A percentile compares a stretch with the other conserved stretches of the same genome.
Evolutionary conservation across 768 basidiomycete species (phyloP).

Genomic region (Naganishia antarctica): DNA sequence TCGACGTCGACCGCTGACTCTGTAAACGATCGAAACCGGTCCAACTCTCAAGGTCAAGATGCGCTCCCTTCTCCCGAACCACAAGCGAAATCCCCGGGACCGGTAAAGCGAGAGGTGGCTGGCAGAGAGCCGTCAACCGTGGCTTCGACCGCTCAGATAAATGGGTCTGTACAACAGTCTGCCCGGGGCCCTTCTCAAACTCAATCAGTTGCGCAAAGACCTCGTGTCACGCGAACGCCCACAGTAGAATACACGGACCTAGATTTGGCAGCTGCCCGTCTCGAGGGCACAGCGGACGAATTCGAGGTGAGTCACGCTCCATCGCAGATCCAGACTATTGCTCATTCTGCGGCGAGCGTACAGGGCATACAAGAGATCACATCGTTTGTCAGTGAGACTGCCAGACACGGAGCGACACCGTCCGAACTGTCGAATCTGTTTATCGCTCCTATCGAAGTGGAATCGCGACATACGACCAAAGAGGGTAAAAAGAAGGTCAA

Average conservation of each 20-base stretch:
- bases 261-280: slow-evolving; percentile 59
- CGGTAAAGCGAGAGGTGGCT: not conserved
- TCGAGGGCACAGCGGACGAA: slow-evolving; percentile 58
- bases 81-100: not conserved
- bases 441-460: slow-evolving; percentile 54
- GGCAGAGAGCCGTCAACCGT: not conserved
- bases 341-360: slow-evolving; percentile 1
- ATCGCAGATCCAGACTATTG: not conserved
- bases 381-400: slow-evolving; percentile 61
- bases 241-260: slow-evolving; percentile 57
- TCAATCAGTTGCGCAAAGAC: not conserved
- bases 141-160: not conserved
- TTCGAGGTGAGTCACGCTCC: slow-evolving; percentile 59
- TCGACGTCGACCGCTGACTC: slow-evolving; percentile 1
- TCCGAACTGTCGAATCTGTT: slow-evolving; percentile 41
- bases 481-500: slow-evolving; percentile 71
- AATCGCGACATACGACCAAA: slow-evolving; percentile 58
- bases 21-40: not conserved
- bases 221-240: not conserved
- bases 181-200: not conserved
- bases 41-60: not conserved
- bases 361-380: slow-evolving; percentile 62
- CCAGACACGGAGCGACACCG: slow-evolving; percentile 36
- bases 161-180: not conserved
- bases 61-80: not conserved